phyloP scores from a whole-genome alignment of 352 stramenopile genomes.

The Phytophthora rubi region DNA sequence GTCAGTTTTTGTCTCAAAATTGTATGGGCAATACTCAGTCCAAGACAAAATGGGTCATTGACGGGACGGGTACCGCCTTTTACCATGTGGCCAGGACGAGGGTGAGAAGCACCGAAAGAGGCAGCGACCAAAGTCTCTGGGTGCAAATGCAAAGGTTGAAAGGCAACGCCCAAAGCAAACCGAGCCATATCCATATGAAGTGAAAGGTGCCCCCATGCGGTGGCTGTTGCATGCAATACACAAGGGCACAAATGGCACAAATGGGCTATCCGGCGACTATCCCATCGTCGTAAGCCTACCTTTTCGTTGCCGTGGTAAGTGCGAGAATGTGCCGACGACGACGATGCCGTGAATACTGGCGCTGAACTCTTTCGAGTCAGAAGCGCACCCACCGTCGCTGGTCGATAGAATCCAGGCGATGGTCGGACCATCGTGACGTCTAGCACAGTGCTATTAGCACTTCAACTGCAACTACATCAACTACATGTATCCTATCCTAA shows the following conservation, averaged over 20 bases:
- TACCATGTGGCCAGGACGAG: not conserved
- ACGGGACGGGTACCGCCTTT: not conserved
- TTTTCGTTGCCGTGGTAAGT: not conserved
- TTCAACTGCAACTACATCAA: not conserved
- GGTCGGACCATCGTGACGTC: slow-evolving; percentile 27
- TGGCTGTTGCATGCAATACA: not conserved
- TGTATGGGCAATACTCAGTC: slow-evolving; percentile 3
- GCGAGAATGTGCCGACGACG: not conserved
- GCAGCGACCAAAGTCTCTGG: not conserved
- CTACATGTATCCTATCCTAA: not conserved
- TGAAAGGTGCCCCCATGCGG: not conserved
- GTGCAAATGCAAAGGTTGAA: not conserved
- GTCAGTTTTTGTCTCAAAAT: slow-evolving; percentile 16
- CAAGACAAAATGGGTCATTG: slow-evolving; percentile 15
- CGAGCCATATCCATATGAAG: not conserved
- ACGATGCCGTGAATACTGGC: not conserved
- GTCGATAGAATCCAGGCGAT: slow-evolving; percentile 31
- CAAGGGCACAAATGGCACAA: slow-evolving; percentile 2
- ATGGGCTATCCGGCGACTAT: slow-evolving; percentile 17
- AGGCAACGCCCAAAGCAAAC: not conserved
- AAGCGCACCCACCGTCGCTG: slow-evolving; percentile 24
- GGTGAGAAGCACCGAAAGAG: not conserved
- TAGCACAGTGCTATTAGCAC: not conserved
- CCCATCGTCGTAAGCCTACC: slow-evolving; percentile 20
- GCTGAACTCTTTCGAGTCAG: slow-evolving; percentile 30